These are phyloP conservation scores for Avena eriantha DNA, from an alignment of 176 grass and related monocot species.

Conservation along the genomic window DNA sequence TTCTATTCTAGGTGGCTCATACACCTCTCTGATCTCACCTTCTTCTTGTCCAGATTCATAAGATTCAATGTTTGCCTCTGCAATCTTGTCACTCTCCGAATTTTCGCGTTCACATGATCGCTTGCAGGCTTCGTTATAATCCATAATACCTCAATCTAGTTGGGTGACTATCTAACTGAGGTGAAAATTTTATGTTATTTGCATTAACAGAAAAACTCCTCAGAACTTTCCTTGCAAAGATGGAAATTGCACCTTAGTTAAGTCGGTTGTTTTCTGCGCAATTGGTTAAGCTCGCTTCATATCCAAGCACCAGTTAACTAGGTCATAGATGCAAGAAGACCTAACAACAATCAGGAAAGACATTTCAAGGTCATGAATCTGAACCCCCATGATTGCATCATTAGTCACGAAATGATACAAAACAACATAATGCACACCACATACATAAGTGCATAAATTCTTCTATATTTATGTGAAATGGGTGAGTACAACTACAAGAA, in stretches of 20 bases:
- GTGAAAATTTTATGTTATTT: conserved; percentile 23
- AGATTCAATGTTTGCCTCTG: conserved; percentile 32
- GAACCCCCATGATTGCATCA: neutral
- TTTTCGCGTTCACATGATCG: conserved; percentile 23
- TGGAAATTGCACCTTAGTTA: neutral
- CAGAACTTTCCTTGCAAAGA: neutral
- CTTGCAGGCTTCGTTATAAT: conserved; percentile 2
- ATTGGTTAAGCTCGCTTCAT: neutral
- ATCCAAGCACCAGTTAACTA: conserved; percentile 30
- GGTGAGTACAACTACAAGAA: conserved; percentile 15
- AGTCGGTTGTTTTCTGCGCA: conserved; percentile 31
- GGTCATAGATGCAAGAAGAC: conserved; percentile 13
- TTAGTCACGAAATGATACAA: conserved; percentile 15
- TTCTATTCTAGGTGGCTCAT: conserved; percentile 20
- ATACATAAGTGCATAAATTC: neutral
- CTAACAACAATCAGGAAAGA: conserved; percentile 29
- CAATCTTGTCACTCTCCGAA: conserved; percentile 31
- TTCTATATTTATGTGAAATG: conserved; percentile 25
- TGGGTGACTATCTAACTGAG: conserved; percentile 1
- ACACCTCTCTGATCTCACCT: conserved; percentile 53
- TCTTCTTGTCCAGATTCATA: conserved; percentile 51
- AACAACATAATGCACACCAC: neutral
- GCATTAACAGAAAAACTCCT: conserved; percentile 8
- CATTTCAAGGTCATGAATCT: conserved; percentile 38
- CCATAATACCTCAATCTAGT: conserved; percentile 45